A percentile compares a stretch with the other conserved stretches of the same genome.
Evolutionary conservation across 164 flowering plant genomes (phyloP).

Genomic region (Vitis amurensis): DNA sequence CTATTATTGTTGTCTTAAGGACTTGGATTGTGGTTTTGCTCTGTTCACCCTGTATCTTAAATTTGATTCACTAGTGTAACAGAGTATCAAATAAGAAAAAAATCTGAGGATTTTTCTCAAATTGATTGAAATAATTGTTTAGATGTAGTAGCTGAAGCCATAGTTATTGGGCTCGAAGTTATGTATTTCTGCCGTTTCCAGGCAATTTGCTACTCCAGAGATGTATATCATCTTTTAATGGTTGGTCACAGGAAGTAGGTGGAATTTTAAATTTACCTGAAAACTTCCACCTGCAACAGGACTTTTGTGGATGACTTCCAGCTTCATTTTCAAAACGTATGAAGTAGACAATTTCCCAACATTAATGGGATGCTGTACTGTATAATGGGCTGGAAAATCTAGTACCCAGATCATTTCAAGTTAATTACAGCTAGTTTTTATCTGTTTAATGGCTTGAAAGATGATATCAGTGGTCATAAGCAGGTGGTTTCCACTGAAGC

Average conservation of each 20-base stretch:
- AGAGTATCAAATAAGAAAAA: too few relatives aligned
- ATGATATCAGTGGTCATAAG: neutral
- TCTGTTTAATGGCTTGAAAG: neutral
- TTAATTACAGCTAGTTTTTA: neutral
- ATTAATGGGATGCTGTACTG: neutral
- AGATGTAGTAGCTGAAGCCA: neutral
- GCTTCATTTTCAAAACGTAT: too few relatives aligned
- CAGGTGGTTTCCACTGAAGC: slow-evolving; percentile 24
- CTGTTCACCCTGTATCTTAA: too few relatives aligned
- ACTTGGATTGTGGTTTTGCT: too few relatives aligned
- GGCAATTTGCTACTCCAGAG: too few relatives aligned
- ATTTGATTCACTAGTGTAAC: too few relatives aligned
- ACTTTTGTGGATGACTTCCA: too few relatives aligned
- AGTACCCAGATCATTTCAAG: neutral
- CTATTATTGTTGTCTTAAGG: too few relatives aligned
- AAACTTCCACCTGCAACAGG: neutral
- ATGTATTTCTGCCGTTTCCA: neutral
- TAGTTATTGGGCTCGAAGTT: neutral
- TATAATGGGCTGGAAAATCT: neutral
- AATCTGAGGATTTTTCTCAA: too few relatives aligned
- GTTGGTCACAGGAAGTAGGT: slow-evolving; percentile 3
- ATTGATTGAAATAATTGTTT: neutral
- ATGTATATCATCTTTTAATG: neutral
- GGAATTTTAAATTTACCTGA: neutral
- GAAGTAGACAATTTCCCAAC: too few relatives aligned